Evolutionary conservation across 2,329 filamentous ascomycete species (phyloP).

Genomic region (Curvularia sp.): DNA sequence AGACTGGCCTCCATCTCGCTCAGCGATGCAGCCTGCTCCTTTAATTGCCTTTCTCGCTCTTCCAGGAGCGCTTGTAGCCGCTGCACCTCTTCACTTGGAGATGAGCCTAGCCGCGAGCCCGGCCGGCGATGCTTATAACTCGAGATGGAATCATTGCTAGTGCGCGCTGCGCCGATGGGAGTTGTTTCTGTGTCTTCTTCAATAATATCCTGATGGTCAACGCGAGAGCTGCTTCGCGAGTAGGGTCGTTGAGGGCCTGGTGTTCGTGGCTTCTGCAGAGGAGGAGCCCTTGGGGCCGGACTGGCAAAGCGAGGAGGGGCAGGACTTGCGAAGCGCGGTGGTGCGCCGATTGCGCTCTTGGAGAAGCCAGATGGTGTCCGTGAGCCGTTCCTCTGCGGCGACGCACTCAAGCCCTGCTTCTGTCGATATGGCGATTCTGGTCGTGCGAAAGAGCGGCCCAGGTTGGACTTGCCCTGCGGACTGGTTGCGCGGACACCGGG

Average conservation of each 20-base stretch:
- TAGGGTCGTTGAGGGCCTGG: slow-evolving; percentile 54
- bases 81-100: slow-evolving; percentile 70
- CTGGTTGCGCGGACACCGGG: slow-evolving; percentile 72
- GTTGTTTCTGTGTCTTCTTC: slow-evolving; percentile 54
- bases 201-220: slow-evolving; percentile 53
- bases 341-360: slow-evolving; percentile 61
- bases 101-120: slow-evolving; percentile 41
- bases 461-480: slow-evolving; percentile 70
- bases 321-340: slow-evolving; percentile 67
- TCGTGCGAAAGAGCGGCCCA: slow-evolving; percentile 78
- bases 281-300: slow-evolving; percentile 64
- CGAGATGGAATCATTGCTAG: slow-evolving; percentile 61
- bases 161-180: slow-evolving; percentile 60
- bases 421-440: slow-evolving; percentile 85
- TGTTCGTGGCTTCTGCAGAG: slow-evolving; percentile 55
- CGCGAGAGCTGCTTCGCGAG: slow-evolving; percentile 56
- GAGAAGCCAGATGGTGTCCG: slow-evolving; percentile 62
- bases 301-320: slow-evolving; percentile 66
- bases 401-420: slow-evolving; percentile 49
- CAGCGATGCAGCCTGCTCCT: slow-evolving; percentile 81
- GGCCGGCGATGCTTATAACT: slow-evolving; percentile 49
- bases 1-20: slow-evolving; percentile 90
- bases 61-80: slow-evolving; percentile 76
- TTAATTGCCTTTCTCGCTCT: slow-evolving; percentile 85
- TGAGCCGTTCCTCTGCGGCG: slow-evolving; percentile 62